Evolutionary conservation across 352 stramenopile genomes (phyloP), one percentile per base, ranked within the genome.

Genomic region (Globisporangium iwayamae): DNA sequence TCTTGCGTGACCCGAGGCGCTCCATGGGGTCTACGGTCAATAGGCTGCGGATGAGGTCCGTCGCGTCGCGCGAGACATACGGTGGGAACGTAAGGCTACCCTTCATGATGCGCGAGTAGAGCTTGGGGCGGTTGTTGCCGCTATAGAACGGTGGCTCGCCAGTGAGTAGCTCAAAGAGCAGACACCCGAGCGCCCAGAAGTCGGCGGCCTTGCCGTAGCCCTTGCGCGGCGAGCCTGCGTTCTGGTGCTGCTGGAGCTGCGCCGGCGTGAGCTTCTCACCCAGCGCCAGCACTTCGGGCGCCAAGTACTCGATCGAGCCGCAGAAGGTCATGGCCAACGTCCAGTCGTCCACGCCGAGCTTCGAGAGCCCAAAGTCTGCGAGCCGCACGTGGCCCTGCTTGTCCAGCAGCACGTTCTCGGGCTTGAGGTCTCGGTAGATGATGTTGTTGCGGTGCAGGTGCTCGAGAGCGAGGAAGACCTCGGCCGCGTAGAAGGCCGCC

Each of bases 111-210:
- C 79, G 79, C n/a, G 68, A 61, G 68, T 87, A 91, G 2, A 94
- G 72, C 48, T 83, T 71, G 0, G 74, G 60, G 3, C 78, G 81
- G 48, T 78, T 87, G 55, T 78, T 78, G 63, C 87, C 80, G 34
- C 72, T 92, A 71, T 96, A 94, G 59, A 92, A 96, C 0, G 87
- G 90, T 13, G 89, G 89, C 52, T 89, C 71, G 3, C 90, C 90
- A 2, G 83, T 98, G 39, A 98, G 66, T 63, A 98, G 85, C 71
- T 98, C 90, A 68, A 87, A 98, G 9, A 98, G 72, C 58, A 98
- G 65, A 47, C 77, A 89, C 0, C 85, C 85, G 16, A 98, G 75
- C 0, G 83, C 81, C 91, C 91, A 98, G 58, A 93, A 96, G 69
- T 98, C 91, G 4, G 90, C 85, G n/a, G 84, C 79, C 34, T 87